These are phyloP conservation scores for Knoxdaviesia proteae DNA, from an alignment of 2,329 filamentous ascomycete species.

Conservation along the genomic window DNA sequence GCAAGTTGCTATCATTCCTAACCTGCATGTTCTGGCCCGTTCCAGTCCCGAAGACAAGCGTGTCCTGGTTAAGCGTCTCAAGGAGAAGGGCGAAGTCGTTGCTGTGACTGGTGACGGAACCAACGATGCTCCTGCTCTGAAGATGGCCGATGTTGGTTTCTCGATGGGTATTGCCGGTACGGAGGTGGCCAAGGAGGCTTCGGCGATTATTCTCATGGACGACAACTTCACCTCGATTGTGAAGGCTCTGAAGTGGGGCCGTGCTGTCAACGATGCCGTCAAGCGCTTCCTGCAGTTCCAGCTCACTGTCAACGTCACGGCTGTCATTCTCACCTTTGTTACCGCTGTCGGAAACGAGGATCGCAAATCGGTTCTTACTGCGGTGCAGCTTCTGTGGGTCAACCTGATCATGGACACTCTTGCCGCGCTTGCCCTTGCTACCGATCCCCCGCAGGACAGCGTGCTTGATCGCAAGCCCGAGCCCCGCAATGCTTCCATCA, in stretches of 20 bases:
- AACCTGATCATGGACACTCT: slow-evolving; percentile 97
- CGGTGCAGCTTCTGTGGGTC: slow-evolving; percentile 87
- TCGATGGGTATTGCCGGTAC: slow-evolving; percentile 73
- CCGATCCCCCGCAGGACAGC: slow-evolving; percentile 67
- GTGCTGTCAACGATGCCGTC: slow-evolving; percentile 56
- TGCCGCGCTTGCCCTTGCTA: slow-evolving; percentile 70
- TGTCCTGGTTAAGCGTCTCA: slow-evolving; percentile 48
- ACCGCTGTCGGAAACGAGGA: slow-evolving; percentile 53
- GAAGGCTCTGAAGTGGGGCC: slow-evolving; percentile 64
- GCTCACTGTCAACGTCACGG: slow-evolving; percentile 79
- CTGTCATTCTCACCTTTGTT: slow-evolving; percentile 71
- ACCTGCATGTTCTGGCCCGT: slow-evolving; percentile 49
- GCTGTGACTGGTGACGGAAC: slow-evolving; percentile 71
- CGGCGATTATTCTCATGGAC: slow-evolving; percentile 71
- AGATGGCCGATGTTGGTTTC: slow-evolving; percentile 65
- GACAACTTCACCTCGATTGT: slow-evolving; percentile 78
- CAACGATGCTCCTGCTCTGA: slow-evolving; percentile 65
- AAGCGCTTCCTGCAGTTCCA: slow-evolving; percentile 62
- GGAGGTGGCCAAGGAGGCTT: slow-evolving; percentile 69
- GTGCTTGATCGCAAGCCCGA: slow-evolving; percentile 59
- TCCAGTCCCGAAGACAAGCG: slow-evolving; percentile 63
- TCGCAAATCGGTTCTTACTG: slow-evolving; percentile 59
- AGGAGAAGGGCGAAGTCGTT: slow-evolving; percentile 55
- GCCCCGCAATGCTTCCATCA: slow-evolving; percentile 35
- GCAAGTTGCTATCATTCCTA: slow-evolving; percentile 46